Conservation (phyloP, 192 early-diverging fungal genomes). For the Backusella circina region DNA sequence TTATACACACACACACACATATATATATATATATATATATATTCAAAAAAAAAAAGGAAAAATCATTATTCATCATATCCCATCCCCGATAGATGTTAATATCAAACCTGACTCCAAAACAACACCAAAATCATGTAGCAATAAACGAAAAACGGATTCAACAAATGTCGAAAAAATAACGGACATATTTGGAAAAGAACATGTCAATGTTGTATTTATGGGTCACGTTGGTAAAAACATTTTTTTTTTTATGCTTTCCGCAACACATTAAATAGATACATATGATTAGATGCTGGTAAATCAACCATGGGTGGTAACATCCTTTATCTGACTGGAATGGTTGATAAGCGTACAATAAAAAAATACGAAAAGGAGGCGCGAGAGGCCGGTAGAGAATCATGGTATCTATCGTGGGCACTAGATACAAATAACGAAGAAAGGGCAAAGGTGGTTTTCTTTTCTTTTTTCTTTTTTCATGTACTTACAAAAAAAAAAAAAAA, state of each 20-base stretch:
- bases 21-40: too few relatives aligned
- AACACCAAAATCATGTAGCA: not conserved
- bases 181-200: slow-evolving; percentile 86
- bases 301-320: slow-evolving; percentile 98
- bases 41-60: too few relatives aligned
- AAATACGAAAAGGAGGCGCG: slow-evolving; percentile 98
- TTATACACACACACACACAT: too few relatives aligned
- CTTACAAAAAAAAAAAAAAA: not conserved
- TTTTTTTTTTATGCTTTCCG: not conserved
- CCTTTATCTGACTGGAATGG: slow-evolving; percentile 93
- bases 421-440: slow-evolving; percentile 96
- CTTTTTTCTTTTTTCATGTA: not conserved
- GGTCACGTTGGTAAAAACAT: slow-evolving; percentile 85
- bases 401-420: slow-evolving; percentile 98
- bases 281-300: slow-evolving; percentile 74
- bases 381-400: slow-evolving; percentile 93
- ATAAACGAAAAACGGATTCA: not conserved
- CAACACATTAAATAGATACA: not conserved
- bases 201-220: slow-evolving; percentile 96
- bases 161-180: not conserved
- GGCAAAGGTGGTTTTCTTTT: slow-evolving; percentile 58
- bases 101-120: not conserved
- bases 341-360: slow-evolving; percentile 98
- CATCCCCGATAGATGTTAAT: not conserved
- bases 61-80: too few relatives aligned